Evolutionary conservation across 192 early-diverging fungal genomes (phyloP).

Genomic region (Dissophora globulifera): DNA sequence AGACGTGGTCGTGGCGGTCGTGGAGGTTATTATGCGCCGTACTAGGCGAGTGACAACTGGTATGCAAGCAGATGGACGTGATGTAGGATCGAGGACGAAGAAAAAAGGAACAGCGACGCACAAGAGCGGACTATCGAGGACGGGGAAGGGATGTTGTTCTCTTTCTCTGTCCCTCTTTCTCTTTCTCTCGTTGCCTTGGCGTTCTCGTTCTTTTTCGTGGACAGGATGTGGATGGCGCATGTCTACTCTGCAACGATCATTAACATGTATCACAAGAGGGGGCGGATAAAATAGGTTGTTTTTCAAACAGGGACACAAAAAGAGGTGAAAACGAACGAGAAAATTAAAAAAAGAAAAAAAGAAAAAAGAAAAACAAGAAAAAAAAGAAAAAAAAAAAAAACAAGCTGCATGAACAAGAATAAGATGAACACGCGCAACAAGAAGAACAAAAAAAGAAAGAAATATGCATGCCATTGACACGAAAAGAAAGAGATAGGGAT

Average conservation of each 20-base stretch:
- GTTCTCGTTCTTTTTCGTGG: too few species aligned
- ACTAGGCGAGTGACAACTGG: constrained; percentile 16
- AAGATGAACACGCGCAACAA: not conserved
- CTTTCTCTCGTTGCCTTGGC: not conserved
- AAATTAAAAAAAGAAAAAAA: constrained; percentile 6
- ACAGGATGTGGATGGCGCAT: too few species aligned
- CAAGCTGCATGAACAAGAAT: not conserved
- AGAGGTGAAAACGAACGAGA: constrained; percentile 1
- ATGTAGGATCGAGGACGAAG: not conserved
- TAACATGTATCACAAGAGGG: too few species aligned
- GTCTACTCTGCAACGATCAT: too few species aligned
- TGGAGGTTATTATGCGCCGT: constrained; percentile 54
- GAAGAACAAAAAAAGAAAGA: not conserved
- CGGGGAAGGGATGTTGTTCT: too few species aligned
- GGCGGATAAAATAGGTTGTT: constrained; percentile 12
- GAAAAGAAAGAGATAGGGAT: constrained; percentile 7
- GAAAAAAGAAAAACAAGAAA: constrained; percentile 11
- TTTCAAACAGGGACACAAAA: constrained; percentile 3
- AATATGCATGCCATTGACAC: too few species aligned
- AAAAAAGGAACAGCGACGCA: too few species aligned
- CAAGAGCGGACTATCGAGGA: not conserved
- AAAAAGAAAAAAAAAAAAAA: not conserved
- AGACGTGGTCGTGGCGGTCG: constrained; percentile 52
- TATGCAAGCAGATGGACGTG: too few species aligned
- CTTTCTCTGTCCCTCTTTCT: constrained; percentile 11